Evolutionary conservation across 2,329 filamentous ascomycete species (phyloP), one percentile per base, ranked within the genome.

Genomic region (Ophiosphaerella narmari): DNA sequence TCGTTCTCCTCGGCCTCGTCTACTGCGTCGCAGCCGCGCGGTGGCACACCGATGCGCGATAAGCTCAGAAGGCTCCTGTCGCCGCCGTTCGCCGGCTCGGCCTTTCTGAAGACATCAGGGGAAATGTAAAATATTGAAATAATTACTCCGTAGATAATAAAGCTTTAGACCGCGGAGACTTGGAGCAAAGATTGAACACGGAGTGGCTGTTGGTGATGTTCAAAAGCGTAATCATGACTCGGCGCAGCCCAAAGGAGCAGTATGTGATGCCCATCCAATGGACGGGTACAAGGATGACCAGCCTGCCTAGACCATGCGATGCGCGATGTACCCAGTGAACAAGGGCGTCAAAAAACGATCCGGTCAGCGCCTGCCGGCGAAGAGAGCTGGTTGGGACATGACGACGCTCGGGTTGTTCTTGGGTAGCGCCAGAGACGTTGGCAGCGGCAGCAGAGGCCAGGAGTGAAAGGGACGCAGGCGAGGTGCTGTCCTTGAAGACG

Each of bases 1-100:
- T 61, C 52, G 21, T 64, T 57, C 29, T 63, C 60, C 29, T 59
- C 61, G 43, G 56, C 54, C 53, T 64, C 61, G 53, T 65, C 60
- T 36, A 43, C 43, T 24, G 45, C 53, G 46, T 48, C 54, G 11
- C 37, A 46, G 55, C 44, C 50, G 43, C 48, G 54, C 18, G 32
- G 29, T 48, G 48, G 43, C 21, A 44, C 47, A 46, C 45, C 49
- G 33, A 60, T 52, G 49, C 59, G 63, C 31, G 55, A 55, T 50
- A 62, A 51, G 52, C 55, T 65, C 48, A 57, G 52, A 48, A 60
- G 51, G 39, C 43, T 67, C 32, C 42, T 68, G 23, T 63, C 57
- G 39, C 59, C 60, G 46, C 59, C 52, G 6, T 49, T 59, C 31
- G 57, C 59, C 48, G 59, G 61, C 34, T 38, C 54, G 48, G 52